Base-by-base conservation (phyloP, 2,329 filamentous ascomycete species). In the Knufia petricola region DNA sequence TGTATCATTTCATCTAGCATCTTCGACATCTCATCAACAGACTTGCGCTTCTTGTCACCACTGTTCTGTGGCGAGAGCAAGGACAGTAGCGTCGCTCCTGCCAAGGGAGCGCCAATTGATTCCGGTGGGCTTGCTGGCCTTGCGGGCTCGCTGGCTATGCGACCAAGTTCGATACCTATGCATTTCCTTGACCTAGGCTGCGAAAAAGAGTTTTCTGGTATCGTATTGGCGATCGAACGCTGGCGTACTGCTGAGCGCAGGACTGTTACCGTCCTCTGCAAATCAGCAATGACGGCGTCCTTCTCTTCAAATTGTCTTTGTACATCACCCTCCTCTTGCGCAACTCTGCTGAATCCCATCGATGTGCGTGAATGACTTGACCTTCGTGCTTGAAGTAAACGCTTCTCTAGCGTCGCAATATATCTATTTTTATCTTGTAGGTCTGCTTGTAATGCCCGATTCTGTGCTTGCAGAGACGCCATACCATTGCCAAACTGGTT, bases 1-100 rank as follows among this genome's bases (percentile, higher is more conserved):
- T 89, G 85, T 51, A 95, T 92, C 90, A 96, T 95, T 67, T 95
- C 87, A 60, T 96, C 90, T 21, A 95, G 76, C 70, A 95, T 88
- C 59, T 82, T 80, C 57, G 86, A 94, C 81, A 95, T 89, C 66
- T 95, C 89, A 58, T 95, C 88, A 28, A 92, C 84, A 56, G 85
- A 87, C 69, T 77, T 80, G 10, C 73, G 72, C 43, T 77, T 75
- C 55, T 74, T 76, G 46, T 75, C 75, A 41, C 56, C 64, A 61
- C 50, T 65, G 49, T 59, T 64, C 21, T 55, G 56, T 10, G 62
- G 60, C 10, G 61, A 63, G 24, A 63, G 57, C 9, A 65, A 57
- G n/a, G 61, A 58, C 32, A 61, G 50, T 1, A 61, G 63, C 47
- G 56, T 57, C 19, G 40, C 21, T 24, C 31, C 46, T 28, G 32